phyloP scores from a whole-genome alignment of 352 stramenopile species.

The Aphanomyces cochlioides region DNA sequence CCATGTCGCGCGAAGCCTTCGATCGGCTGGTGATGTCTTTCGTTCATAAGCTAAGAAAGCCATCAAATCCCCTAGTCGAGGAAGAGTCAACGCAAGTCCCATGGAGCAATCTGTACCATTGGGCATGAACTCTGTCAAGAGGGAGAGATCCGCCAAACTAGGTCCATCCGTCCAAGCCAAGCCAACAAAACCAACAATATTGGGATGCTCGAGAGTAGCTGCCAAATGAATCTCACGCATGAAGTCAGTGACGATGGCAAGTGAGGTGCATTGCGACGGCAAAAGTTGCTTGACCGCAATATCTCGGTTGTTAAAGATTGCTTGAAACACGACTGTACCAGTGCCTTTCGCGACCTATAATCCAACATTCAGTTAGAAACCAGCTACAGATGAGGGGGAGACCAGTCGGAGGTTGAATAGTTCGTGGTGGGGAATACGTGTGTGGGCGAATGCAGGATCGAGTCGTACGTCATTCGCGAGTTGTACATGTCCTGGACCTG shows the following conservation, averaged over 20 bases:
- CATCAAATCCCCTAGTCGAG: constrained; percentile 11
- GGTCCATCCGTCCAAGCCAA: constrained; percentile 22
- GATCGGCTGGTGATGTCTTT: constrained; percentile 4
- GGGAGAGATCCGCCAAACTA: constrained; percentile 15
- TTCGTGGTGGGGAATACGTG: constrained; percentile 23
- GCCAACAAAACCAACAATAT: constrained; percentile 22
- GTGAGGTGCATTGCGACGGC: constrained; percentile 22
- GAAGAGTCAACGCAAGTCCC: too few species aligned
- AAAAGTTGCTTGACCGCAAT: constrained; percentile 26
- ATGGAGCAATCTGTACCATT: not conserved
- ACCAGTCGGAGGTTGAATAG: constrained; percentile 26
- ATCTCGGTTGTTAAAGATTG: constrained; percentile 19
- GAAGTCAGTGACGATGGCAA: constrained; percentile 19
- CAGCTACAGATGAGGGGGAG: not conserved
- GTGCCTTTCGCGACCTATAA: constrained; percentile 18
- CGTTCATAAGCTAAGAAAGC: constrained; percentile 6
- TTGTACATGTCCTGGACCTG: not conserved
- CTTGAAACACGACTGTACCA: constrained; percentile 23
- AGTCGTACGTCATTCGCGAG: constrained; percentile 24
- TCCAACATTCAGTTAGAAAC: not conserved
- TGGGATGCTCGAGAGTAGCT: constrained; percentile 19
- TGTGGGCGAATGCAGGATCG: constrained; percentile 21
- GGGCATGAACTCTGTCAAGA: constrained; percentile 25
- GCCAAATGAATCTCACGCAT: constrained; percentile 23
- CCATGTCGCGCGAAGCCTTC: constrained; percentile 7